A percentile compares a stretch with the other conserved stretches of the same genome.
Conservation (phyloP, 2,329 filamentous ascomycete species). For the Colletotrichum musae region DNA sequence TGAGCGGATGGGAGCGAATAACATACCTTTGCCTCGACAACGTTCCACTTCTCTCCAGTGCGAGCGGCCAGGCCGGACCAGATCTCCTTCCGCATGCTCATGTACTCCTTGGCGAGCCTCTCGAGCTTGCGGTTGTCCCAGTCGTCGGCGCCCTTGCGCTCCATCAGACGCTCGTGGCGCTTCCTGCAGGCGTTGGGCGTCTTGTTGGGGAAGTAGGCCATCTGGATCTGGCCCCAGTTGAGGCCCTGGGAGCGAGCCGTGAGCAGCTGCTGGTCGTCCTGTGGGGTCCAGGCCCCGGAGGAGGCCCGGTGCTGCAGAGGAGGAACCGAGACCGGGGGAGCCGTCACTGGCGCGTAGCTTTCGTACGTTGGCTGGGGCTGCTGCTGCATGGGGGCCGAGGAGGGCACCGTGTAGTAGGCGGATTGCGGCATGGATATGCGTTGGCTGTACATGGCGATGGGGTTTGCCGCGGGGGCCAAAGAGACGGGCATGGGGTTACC, state of each 20-base stretch:
- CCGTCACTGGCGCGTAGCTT: conserved; percentile 52
- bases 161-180: conserved; percentile 87
- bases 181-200: conserved; percentile 89
- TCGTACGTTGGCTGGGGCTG: conserved; percentile 55
- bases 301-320: conserved; percentile 67
- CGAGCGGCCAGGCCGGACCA: conserved; percentile 82
- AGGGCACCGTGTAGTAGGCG: conserved; percentile 57
- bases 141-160: conserved; percentile 80
- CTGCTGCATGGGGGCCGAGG: conserved; percentile 53
- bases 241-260: conserved; percentile 80
- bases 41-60: conserved; percentile 87
- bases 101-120: conserved; percentile 82
- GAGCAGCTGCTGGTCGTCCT: conserved; percentile 82
- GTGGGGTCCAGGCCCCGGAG: conserved; percentile 78
- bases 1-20: not conserved
- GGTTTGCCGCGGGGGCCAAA: conserved; percentile 54
- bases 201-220: conserved; percentile 83
- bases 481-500: conserved; percentile 55
- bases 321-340: conserved; percentile 51
- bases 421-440: conserved; percentile 55
- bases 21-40: conserved; percentile 73
- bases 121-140: conserved; percentile 85
- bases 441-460: conserved; percentile 59
- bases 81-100: conserved; percentile 84
- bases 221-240: conserved; percentile 88